Conservation (phyloP, 2,329 filamentous ascomycete species). For the Zymoseptoria passerinii region DNA sequence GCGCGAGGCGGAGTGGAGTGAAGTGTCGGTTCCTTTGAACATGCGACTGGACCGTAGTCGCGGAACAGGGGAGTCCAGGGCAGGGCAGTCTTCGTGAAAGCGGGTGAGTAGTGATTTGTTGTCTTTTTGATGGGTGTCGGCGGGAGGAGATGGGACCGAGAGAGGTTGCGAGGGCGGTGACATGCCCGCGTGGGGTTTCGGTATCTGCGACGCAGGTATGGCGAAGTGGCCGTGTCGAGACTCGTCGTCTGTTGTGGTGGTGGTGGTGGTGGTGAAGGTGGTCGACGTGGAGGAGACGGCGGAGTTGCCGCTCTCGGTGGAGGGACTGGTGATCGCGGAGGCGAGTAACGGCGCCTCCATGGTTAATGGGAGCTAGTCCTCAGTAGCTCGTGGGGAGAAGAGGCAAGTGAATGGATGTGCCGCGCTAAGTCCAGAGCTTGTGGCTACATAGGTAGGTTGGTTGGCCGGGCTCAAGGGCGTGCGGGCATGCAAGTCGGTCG, state of each 20-base stretch:
- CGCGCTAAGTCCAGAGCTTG: neutral
- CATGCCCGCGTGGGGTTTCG: slow-evolving; percentile 18
- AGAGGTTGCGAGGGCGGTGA: slow-evolving; percentile 6
- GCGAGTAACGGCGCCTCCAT: neutral
- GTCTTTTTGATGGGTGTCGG: slow-evolving; percentile 18
- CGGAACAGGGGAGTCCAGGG: slow-evolving; percentile 21
- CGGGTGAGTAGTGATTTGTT: slow-evolving; percentile 23
- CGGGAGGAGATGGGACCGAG: slow-evolving; percentile 5
- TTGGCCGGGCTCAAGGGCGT: neutral
- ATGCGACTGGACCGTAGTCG: slow-evolving; percentile 34
- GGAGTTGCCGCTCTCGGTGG: neutral
- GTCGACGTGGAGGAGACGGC: neutral
- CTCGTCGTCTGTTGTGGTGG: neutral
- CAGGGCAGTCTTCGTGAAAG: slow-evolving; percentile 26
- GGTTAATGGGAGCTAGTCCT: neutral
- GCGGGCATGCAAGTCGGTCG: neutral
- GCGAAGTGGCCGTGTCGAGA: slow-evolving; percentile 17
- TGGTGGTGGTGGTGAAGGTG: neutral
- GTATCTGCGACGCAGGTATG: slow-evolving; percentile 21
- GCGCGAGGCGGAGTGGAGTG: slow-evolving; percentile 24
- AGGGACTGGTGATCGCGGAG: neutral
- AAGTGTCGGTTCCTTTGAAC: slow-evolving; percentile 43
- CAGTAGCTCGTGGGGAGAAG: neutral
- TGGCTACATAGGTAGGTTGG: neutral
- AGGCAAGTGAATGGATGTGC: neutral